phyloP scores from a whole-genome alignment of 108 stramenopile genomes.

The Mediolabrus comicus region DNA sequence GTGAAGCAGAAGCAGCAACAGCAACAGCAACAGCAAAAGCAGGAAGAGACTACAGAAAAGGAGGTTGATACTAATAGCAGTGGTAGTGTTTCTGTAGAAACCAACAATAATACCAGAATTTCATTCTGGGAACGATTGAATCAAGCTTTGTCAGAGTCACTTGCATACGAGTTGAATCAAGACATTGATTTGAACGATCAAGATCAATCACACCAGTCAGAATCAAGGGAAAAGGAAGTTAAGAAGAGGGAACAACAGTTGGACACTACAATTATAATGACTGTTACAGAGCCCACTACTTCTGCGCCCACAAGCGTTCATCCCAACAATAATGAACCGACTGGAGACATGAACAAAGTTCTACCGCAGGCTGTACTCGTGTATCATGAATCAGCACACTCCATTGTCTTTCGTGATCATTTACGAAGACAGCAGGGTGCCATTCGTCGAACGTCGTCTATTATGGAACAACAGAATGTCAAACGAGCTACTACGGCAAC shows the following conservation, averaged over 20 bases:
- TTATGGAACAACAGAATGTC: constrained; percentile 10
- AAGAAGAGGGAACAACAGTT: not conserved
- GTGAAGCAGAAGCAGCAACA: not conserved
- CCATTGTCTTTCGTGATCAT: constrained; percentile 90
- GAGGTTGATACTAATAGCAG: not conserved
- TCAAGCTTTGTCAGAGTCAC: not conserved
- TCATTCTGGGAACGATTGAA: not conserved
- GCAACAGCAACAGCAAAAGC: not conserved
- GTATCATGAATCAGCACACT: constrained; percentile 83
- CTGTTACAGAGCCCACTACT: not conserved
- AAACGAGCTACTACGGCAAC: not conserved
- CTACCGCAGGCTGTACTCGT: constrained; percentile 50
- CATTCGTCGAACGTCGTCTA: constrained; percentile 24
- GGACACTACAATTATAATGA: not conserved
- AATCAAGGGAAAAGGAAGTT: not conserved
- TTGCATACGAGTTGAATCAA: not conserved
- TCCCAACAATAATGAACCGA: not conserved
- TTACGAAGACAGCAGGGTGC: constrained; percentile 53
- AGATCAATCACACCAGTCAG: not conserved
- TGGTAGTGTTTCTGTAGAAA: not conserved
- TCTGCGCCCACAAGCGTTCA: not conserved
- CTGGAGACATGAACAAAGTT: constrained; percentile 3
- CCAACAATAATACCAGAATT: not conserved
- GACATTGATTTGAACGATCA: too few relatives aligned
- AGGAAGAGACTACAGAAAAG: not conserved